These are phyloP conservation scores for Botrytis fabae DNA, from an alignment of 2,329 filamentous ascomycete species.

Conservation along the genomic window DNA sequence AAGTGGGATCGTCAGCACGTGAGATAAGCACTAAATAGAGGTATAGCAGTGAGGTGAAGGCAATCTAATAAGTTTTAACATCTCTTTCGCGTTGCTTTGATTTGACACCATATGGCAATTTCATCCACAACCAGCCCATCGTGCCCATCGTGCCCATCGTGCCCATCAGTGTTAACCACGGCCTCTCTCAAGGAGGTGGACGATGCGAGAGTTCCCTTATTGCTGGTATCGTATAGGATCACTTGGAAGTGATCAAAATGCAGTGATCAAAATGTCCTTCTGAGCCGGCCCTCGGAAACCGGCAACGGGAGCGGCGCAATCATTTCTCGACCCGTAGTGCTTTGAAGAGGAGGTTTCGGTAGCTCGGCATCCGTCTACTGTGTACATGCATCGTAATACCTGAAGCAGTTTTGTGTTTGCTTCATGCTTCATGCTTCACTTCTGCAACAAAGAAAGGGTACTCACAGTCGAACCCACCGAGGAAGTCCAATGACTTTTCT, in stretches of 20 bases:
- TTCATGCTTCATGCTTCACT: not conserved
- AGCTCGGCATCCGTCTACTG: not conserved
- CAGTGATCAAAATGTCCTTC: not conserved
- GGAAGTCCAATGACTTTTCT: not conserved
- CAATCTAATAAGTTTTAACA: not conserved
- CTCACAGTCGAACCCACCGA: not conserved
- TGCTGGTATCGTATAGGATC: not conserved
- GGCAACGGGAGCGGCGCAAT: slow-evolving; percentile 1
- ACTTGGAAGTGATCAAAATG: not conserved
- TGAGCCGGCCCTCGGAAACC: not conserved
- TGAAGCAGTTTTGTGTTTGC: not conserved
- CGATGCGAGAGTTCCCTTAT: not conserved
- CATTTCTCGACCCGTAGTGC: not conserved
- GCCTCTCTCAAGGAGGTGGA: not conserved
- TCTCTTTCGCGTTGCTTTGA: not conserved
- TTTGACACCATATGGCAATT: slow-evolving; percentile 2
- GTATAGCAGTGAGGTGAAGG: not conserved
- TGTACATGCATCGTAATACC: not conserved
- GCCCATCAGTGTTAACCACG: not conserved
- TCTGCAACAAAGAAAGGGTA: not conserved
- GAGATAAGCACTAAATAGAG: slow-evolving; percentile 16
- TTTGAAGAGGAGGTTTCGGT: not conserved
- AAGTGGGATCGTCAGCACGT: slow-evolving; percentile 1
- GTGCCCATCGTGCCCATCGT: not conserved
- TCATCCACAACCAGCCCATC: not conserved